These are phyloP conservation scores for Heliosperma pusillum DNA, from an alignment of 148 eudicot genomes.

Conservation along the genomic window DNA sequence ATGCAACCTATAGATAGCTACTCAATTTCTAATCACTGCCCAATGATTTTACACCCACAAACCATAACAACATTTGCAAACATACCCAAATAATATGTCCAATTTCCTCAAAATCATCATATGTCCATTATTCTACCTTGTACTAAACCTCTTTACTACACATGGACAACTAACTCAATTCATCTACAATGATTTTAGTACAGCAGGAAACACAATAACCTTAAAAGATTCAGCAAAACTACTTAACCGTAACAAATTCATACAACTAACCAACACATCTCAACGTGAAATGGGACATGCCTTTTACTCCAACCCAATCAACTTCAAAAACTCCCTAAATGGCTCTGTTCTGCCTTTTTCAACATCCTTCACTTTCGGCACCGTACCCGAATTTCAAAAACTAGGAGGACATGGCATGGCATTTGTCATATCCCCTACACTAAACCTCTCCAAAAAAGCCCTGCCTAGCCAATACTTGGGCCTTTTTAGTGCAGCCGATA, in stretches of 20 bases:
- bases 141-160: background rate
- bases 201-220: constrained; percentile 1
- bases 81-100: background rate
- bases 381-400: constrained; percentile 35
- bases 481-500: constrained; percentile 21
- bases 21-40: background rate
- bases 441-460: background rate
- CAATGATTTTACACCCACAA: background rate
- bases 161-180: constrained; percentile 7
- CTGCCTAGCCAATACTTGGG: constrained; percentile 37
- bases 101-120: background rate
- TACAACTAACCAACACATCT: constrained; percentile 35
- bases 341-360: constrained; percentile 34
- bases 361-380: constrained; percentile 40
- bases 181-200: constrained; percentile 21
- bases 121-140: background rate
- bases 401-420: constrained; percentile 61
- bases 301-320: constrained; percentile 27
- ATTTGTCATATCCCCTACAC: constrained; percentile 30
- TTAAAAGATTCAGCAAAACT: constrained; percentile 16
- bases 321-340: constrained; percentile 22
- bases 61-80: background rate
- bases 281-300: constrained; percentile 34
- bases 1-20: background rate
- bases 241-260: constrained; percentile 26